Evolutionary conservation across 108 stramenopile genomes (phyloP).

Genomic region (Fragilariopsis cylindrus): DNA sequence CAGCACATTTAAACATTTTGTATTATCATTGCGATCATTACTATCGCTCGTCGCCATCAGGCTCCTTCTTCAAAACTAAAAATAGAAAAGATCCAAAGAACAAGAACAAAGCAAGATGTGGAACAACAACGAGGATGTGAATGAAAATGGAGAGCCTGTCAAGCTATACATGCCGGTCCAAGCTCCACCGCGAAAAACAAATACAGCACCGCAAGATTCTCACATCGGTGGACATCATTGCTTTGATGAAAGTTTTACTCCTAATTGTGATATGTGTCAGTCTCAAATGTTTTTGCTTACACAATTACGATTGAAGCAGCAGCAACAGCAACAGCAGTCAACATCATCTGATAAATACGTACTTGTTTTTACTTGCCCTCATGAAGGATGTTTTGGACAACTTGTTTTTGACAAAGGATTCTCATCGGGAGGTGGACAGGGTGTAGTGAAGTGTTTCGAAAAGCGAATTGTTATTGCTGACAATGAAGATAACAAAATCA

Average conservation of each 20-base stretch:
- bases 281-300: constrained; percentile 55
- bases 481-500: constrained; percentile 25
- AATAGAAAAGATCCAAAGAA: not conserved
- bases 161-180: constrained; percentile 52
- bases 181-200: constrained; percentile 26
- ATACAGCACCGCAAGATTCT: constrained; percentile 39
- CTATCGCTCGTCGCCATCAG: too few relatives aligned
- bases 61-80: too few relatives aligned
- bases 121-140: constrained; percentile 54
- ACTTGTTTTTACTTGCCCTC: constrained; percentile 43
- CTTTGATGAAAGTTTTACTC: constrained; percentile 18
- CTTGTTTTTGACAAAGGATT: constrained; percentile 40
- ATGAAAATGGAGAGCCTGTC: constrained; percentile 65
- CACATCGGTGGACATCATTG: constrained; percentile 60
- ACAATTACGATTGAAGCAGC: constrained; percentile 50
- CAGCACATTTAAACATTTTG: too few relatives aligned
- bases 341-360: constrained; percentile 33
- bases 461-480: constrained; percentile 23
- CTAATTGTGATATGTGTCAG: constrained; percentile 49
- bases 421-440: constrained; percentile 36
- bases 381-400: constrained; percentile 21
- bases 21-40: too few relatives aligned
- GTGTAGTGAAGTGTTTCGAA: constrained; percentile 44
- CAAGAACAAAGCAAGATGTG: constrained; percentile 49
- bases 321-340: constrained; percentile 18